Base-by-base conservation (phyloP, 768 basidiomycete genomes). In the Macrolepiota fuliginosa region DNA sequence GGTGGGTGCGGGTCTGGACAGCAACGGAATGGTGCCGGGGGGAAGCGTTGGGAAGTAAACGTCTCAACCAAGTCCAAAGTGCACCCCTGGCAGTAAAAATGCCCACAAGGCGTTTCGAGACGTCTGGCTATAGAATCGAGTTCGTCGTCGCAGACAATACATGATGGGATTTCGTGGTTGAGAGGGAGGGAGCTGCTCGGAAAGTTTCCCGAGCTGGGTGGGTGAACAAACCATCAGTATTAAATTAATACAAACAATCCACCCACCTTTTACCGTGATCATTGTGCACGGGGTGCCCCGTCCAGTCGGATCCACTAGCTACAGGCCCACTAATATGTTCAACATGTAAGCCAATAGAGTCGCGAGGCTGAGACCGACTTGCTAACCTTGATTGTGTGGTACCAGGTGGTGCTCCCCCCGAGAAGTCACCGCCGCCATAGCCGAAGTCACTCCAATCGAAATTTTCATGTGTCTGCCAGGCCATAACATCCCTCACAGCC, bases 61-160 rank as follows among this genome's bases (percentile, higher is more conserved):
- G 51, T 53, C 22, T 57, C 37, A 22, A 62, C 65, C 3, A 66
- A 57, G 3, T 47, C 45, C 17, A 32, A 22, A 3, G 63, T 39
- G 27, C 65, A 66, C 19, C 4, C 25, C 24, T 49, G 42, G 35
- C 65, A 66, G 45, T 61, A 66, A 19, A 53, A 58, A 40, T 66
- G 65, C 12, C 50, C 65, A 36, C 65, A 66, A 13, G 62, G 49
- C n/a, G 56, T 49, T 42, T 58, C 49, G 22, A 66, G 45, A 17
- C 60, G 50, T 17, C 40, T n/a, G 11, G 39, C 6, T 7, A 35
- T 25, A n/a, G 40, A 35, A 19, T 17, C 6, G 32, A 51, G 25
- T 19, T n/a, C n/a, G 22, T 25, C 58, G 19, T 15, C 17, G 32
- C 58, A 60, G 11, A 52, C 51, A 15, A 53, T 29, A 40, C 58